Evolutionary conservation across 441 rosid species (phyloP).

Genomic region (Adansonia rubrostipa): DNA sequence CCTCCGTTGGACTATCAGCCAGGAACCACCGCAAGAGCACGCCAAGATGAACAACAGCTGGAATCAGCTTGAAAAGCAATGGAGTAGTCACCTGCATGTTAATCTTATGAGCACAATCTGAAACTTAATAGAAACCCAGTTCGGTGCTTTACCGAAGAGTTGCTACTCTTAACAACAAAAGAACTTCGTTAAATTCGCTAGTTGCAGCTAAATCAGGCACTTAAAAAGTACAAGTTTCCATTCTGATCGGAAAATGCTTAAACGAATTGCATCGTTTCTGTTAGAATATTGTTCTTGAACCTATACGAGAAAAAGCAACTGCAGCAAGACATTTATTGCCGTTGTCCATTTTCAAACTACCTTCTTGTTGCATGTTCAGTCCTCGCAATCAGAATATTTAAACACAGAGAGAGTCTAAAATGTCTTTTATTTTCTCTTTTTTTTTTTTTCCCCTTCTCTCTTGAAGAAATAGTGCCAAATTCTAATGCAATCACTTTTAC

Average conservation of each 20-base stretch:
- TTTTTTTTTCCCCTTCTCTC: too few species aligned
- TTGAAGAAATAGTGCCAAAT: constrained; percentile 1
- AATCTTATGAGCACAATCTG: background rate
- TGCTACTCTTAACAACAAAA: background rate
- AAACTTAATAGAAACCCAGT: background rate
- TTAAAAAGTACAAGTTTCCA: background rate
- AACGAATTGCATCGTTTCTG: background rate
- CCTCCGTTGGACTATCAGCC: constrained; percentile 75
- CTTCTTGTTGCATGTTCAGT: background rate
- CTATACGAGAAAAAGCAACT: background rate
- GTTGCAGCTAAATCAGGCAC: background rate
- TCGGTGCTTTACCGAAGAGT: background rate
- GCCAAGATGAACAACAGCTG: constrained; percentile 86
- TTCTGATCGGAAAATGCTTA: background rate
- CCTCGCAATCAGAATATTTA: background rate
- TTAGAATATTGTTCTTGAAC: background rate
- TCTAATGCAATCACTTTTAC: background rate
- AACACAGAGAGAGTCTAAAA: background rate
- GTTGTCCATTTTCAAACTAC: background rate
- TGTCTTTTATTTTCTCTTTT: background rate
- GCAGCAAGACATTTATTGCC: constrained; percentile 3
- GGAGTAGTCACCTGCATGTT: constrained; percentile 85
- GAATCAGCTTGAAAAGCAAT: constrained; percentile 93
- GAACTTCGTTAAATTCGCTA: background rate
- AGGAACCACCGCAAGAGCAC: constrained; percentile 90